Base-by-base conservation (phyloP, 768 basidiomycete species). In the Tulasnella sp. region DNA sequence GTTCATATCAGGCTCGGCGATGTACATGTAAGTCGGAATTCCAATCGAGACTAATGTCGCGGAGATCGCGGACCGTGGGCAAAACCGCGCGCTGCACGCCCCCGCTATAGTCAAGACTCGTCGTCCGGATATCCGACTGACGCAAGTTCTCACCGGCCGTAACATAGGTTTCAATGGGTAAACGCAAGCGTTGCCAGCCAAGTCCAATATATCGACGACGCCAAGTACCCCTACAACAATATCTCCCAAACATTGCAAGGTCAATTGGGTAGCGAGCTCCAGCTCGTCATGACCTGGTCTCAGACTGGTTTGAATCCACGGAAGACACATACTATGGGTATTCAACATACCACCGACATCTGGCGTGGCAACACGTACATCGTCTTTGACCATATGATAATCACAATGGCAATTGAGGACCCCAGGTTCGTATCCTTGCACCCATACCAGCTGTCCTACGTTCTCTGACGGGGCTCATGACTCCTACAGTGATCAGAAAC, bases 91-190 rank as follows among this genome's bases (percentile, higher is more conserved):
- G 7, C 41, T 17, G 17, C n/a, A 19, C 41, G 9, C 6, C 6
- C 27, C 41, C 11, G 9, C 17, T n/a, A 6, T 43, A 43, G 17
- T 25, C 34, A 49, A 21, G 27, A 25, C 34, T 53, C 31, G 34
- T 35, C 32, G 5, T 23, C 15, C 11, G 2, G 1, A 32, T 35
- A 23, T 29, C 19, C 36, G 32, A 15, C 51, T 27, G 21, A 21
- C 5, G 7, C n/a, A 17, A 19, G 17, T 17, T 11, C 49, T 51
- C n/a, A 32, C 31, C n/a, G n/a, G n/a, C n/a, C n/a, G n/a, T n/a
- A n/a, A n/a, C 4, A 6, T 31, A 57, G 54, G 27, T 57, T 45
- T 31, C 40, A 57, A 45, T 57, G 54, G 54, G 19, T 57, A n/a
- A 57, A 57, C 41, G 15, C 40, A 9, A 48, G 27, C 7, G 35